phyloP scores from a whole-genome alignment of 306 rosid species.

The Acacia confusa region DNA sequence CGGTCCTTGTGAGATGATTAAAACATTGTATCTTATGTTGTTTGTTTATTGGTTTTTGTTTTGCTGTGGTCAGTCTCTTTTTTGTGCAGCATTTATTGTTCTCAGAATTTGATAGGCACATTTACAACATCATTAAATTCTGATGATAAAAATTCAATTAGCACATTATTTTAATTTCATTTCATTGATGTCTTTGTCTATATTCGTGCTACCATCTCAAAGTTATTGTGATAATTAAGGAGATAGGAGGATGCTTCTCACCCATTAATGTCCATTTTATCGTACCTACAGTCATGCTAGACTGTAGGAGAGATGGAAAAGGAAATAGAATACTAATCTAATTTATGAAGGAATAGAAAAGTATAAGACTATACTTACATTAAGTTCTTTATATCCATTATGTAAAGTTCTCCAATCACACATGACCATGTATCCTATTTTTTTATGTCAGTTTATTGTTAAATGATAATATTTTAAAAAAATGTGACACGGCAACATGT shows the following conservation, averaged over 20 bases:
- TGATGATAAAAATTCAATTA: not conserved
- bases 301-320: not conserved
- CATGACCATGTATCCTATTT: too few species aligned
- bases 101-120: not conserved
- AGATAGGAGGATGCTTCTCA: not conserved
- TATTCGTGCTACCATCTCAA: not conserved
- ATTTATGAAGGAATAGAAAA: not conserved
- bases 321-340: not conserved
- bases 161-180: not conserved
- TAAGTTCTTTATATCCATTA: too few species aligned
- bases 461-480: too few species aligned
- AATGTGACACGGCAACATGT: too few species aligned
- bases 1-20: not conserved
- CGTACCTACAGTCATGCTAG: not conserved
- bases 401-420: too few species aligned
- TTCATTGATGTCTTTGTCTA: constrained; percentile 1
- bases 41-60: not conserved
- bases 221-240: not conserved
- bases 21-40: constrained; percentile 20
- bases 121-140: constrained; percentile 12
- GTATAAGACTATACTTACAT: too few species aligned
- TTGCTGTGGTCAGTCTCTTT: constrained; percentile 1
- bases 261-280: not conserved
- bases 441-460: too few species aligned
- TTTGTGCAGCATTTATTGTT: constrained; percentile 24